Evolutionary conservation across 768 basidiomycete species (phyloP).

Genomic region (Leccinum subgranulosum): DNA sequence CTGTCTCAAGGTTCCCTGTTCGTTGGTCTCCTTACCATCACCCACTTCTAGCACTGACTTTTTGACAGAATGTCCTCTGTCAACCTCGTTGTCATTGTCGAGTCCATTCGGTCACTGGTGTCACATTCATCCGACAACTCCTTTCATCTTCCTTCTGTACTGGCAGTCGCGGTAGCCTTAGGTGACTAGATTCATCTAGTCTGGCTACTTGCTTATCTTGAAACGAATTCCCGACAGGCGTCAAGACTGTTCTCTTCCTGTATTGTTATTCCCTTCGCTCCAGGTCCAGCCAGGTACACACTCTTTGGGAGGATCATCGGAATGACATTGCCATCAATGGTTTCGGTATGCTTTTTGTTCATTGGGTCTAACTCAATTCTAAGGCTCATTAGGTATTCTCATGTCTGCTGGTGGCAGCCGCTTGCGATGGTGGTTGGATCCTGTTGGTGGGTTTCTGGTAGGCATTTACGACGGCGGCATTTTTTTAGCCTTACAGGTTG

Average conservation of each 20-base stretch:
- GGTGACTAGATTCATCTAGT: constrained; percentile 32
- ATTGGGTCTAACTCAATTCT: neutral
- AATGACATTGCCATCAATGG: constrained; percentile 85
- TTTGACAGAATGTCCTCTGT: constrained; percentile 80
- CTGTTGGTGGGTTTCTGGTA: constrained; percentile 73
- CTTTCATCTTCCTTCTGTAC: constrained; percentile 79
- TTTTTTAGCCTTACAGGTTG: neutral
- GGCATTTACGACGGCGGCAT: constrained; percentile 22
- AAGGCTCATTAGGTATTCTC: constrained; percentile 55
- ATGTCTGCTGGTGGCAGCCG: constrained; percentile 84
- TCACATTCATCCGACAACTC: constrained; percentile 51
- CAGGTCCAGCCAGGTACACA: constrained; percentile 85
- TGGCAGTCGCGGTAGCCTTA: constrained; percentile 80
- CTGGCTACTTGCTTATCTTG: neutral
- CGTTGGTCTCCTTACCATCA: neutral
- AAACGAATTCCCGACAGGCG: constrained; percentile 39
- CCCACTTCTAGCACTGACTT: neutral
- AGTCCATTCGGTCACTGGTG: constrained; percentile 73
- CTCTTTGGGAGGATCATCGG: constrained; percentile 94
- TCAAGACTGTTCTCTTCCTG: constrained; percentile 83
- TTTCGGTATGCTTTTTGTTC: constrained; percentile 47
- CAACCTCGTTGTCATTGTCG: constrained; percentile 88
- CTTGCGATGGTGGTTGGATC: constrained; percentile 80
- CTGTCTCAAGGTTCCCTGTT: constrained; percentile 46
- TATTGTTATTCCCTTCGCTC: constrained; percentile 80